These are phyloP conservation scores for Colletotrichum sp. DNA, from an alignment of 2,329 filamentous ascomycete species.

Conservation along the genomic window DNA sequence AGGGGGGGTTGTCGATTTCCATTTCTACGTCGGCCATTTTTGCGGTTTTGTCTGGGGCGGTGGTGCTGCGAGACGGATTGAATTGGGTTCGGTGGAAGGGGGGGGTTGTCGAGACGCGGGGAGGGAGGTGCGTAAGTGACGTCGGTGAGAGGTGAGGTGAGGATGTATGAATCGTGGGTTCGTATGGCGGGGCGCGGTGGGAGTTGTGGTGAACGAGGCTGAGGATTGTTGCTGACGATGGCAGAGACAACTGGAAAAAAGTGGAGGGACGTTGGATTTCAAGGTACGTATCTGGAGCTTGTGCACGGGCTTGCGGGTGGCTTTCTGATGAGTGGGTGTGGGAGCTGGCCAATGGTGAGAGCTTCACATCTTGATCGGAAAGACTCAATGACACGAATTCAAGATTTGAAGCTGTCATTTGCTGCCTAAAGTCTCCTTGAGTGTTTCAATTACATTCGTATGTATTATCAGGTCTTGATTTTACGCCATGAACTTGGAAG, in stretches of 20 bases:
- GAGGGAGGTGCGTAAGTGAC: neutral
- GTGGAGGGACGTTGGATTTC: neutral
- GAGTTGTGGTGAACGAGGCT: conserved; percentile 1
- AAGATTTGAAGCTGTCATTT: neutral
- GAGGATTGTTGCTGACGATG: neutral
- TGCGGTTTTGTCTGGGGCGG: neutral
- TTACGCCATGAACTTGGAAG: too few species aligned
- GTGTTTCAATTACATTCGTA: too few species aligned
- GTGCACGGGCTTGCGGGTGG: neutral
- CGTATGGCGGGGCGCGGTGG: neutral
- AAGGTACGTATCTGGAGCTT: conserved; percentile 4
- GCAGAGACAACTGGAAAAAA: neutral
- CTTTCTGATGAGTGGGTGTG: neutral
- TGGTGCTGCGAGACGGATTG: neutral
- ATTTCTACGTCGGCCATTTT: conserved; percentile 63
- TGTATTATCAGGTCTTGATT: too few species aligned
- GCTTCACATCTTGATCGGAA: neutral
- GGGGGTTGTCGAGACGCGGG: neutral
- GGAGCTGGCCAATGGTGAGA: neutral
- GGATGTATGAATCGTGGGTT: neutral
- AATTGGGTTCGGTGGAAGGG: neutral
- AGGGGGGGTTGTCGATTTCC: conserved; percentile 58
- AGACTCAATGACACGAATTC: neutral
- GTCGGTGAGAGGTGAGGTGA: neutral
- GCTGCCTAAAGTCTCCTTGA: too few species aligned